Percentiles rank a stretch among this genome's conserved stretches.
Conservation (phyloP, 2,329 filamentous ascomycete species). For the Nigrospora oryzae region DNA sequence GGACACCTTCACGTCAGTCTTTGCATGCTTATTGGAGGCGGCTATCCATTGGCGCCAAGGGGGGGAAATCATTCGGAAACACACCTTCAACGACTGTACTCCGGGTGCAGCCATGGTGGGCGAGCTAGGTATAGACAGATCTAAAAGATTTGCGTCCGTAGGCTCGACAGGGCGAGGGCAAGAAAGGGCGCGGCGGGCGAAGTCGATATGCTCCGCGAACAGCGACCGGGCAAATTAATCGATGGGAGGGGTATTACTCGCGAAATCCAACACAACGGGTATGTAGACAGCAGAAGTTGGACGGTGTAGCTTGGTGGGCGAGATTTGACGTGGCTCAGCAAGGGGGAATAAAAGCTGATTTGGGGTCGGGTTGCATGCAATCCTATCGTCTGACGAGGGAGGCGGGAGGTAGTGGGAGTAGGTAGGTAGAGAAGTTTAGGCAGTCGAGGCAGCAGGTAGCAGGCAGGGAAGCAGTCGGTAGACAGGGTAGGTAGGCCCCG, state of each 20-base stretch:
- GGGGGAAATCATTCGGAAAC: background rate
- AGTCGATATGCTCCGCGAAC: background rate
- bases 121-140: no score
- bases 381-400: background rate
- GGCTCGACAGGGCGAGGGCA: background rate
- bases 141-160: no score
- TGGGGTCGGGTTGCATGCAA: background rate
- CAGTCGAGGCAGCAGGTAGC: background rate
- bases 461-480: background rate
- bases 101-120: conserved; percentile 2
- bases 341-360: background rate
- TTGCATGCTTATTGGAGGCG: conserved; percentile 16
- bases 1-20: conserved; percentile 21
- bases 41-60: conserved; percentile 3
- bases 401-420: background rate
- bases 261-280: no score
- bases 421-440: background rate
- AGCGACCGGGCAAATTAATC: background rate
- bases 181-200: background rate
- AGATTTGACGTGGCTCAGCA: background rate
- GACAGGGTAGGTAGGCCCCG: background rate
- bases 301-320: background rate
- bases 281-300: no score
- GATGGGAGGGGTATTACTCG: no score
- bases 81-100: conserved; percentile 3